phyloP scores from a whole-genome alignment of 1,284 basidiomycete species.

The Papiliotrema fonsecae region DNA sequence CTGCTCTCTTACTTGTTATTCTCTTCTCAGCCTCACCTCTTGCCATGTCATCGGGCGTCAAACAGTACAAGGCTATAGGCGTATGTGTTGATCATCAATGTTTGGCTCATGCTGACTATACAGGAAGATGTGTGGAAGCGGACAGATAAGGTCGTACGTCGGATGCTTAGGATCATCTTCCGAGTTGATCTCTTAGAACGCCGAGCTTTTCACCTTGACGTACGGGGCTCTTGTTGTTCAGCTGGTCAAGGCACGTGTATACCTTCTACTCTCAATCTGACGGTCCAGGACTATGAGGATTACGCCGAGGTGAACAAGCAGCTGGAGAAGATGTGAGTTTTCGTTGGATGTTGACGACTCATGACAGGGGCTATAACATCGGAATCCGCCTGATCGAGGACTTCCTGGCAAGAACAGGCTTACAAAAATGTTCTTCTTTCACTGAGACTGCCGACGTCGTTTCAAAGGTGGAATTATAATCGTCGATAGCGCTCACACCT shows the following conservation, averaged over 20 bases:
- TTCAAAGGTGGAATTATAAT: conserved; percentile 58
- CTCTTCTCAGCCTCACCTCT: no score
- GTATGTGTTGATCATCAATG: not conserved
- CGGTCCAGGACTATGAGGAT: conserved; percentile 80
- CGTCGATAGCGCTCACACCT: not conserved
- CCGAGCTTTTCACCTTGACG: conserved; percentile 93
- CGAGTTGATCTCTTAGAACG: conserved; percentile 59
- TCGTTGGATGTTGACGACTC: not conserved
- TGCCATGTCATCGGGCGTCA: conserved; percentile 1
- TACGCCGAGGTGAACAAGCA: conserved; percentile 73
- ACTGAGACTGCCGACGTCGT: conserved; percentile 90
- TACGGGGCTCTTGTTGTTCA: conserved; percentile 98
- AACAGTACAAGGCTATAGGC: conserved; percentile 2
- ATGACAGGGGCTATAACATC: conserved; percentile 92
- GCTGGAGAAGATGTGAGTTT: conserved; percentile 57
- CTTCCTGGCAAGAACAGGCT: conserved; percentile 82
- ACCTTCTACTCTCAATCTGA: not conserved
- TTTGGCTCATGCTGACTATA: not conserved
- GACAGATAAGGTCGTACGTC: conserved; percentile 74
- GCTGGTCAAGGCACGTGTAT: conserved; percentile 64
- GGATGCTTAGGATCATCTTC: not conserved
- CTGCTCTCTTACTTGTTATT: no score
- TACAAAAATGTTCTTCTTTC: conserved; percentile 85
- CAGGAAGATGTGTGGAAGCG: conserved; percentile 87
- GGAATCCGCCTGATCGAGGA: conserved; percentile 95